Evolutionary conservation across 177 flowering plant species (phyloP).

Genomic region (Tripterygium wilfordii): DNA sequence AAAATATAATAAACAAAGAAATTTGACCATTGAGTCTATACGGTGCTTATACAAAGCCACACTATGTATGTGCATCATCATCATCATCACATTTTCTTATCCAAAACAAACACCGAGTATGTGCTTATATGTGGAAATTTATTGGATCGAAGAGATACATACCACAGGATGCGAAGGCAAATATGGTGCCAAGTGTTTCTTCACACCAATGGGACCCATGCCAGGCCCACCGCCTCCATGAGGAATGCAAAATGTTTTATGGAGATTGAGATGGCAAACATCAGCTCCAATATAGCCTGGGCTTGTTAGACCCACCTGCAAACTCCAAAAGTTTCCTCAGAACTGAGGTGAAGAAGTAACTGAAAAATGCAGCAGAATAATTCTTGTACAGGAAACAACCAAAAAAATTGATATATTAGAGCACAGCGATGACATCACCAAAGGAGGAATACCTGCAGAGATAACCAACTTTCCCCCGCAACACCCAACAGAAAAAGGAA

Average conservation of each 20-base stretch:
- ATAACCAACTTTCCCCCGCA: no score
- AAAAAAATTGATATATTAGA: neutral
- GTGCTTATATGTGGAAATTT: neutral
- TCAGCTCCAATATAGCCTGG: slow-evolving; percentile 99
- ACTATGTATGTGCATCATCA: no score
- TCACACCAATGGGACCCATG: slow-evolving; percentile 99
- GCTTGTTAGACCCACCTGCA: slow-evolving; percentile 94
- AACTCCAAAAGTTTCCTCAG: slow-evolving; percentile 6
- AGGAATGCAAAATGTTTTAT: slow-evolving; percentile 98
- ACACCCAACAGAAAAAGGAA: no score
- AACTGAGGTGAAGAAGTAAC: no score
- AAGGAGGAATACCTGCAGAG: no score
- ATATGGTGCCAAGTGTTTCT: slow-evolving; percentile 96
- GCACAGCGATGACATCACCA: neutral
- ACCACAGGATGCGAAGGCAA: slow-evolving; percentile 99
- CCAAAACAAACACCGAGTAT: no score
- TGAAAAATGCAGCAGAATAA: no score
- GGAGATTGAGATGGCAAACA: slow-evolving; percentile 99
- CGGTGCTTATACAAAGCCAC: no score
- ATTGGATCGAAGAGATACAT: slow-evolving; percentile 6
- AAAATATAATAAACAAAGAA: no score
- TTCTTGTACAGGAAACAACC: no score
- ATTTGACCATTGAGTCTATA: no score
- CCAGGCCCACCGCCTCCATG: slow-evolving; percentile 99
- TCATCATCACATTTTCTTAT: no score